Base-by-base conservation (phyloP, 176 grass and related monocot species). In the Cocos nucifera region DNA sequence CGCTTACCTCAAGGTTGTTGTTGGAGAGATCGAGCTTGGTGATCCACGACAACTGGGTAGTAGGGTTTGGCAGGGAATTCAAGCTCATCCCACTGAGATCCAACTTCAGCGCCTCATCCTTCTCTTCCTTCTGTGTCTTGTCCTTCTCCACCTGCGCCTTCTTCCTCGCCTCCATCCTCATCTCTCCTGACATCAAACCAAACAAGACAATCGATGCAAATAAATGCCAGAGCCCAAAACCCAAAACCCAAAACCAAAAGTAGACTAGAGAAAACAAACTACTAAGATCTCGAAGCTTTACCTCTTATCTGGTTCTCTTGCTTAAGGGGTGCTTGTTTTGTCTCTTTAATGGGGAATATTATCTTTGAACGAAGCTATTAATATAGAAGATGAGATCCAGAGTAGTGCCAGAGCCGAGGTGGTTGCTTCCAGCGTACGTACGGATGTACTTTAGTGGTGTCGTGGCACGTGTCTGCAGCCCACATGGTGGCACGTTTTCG, bases 1-100 rank as follows among this genome's bases (percentile, higher is more conserved):
- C 8, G 32, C 5, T 9, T 44, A 44, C 15, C 17, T 50, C 15
- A 6, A 61, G 58, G n/a, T 61, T 35, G 18, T 61, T 61, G 27
- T 61, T 61, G 58, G 58, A 61, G 58, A 61, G 22, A 8, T 61
- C 58, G 25, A 61, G 5, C 15, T 61, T 35, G 17, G 58, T 61
- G 58, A 61, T 61, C 17, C 17, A n/a, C 2, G 3, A 24, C 58
- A 61, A 30, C 4, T 61, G 8, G 30, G 10, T 61, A 15, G 28
- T 6, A 18, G 58, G 58, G 30, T 61, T 61, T 30, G 27, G 58
- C 25, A 61, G 58, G n/a, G 58, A 20, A 19, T 32, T 20, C 35
- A 63, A 16, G 19, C 19, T 49, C 61, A 63, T 50, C 35, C 61
- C 61, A 22, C 61, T 63, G 35, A 50, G 21, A 15, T 63, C 61